Base-by-base conservation (phyloP, 352 stramenopile genomes). In the Phytopythium boreale region DNA sequence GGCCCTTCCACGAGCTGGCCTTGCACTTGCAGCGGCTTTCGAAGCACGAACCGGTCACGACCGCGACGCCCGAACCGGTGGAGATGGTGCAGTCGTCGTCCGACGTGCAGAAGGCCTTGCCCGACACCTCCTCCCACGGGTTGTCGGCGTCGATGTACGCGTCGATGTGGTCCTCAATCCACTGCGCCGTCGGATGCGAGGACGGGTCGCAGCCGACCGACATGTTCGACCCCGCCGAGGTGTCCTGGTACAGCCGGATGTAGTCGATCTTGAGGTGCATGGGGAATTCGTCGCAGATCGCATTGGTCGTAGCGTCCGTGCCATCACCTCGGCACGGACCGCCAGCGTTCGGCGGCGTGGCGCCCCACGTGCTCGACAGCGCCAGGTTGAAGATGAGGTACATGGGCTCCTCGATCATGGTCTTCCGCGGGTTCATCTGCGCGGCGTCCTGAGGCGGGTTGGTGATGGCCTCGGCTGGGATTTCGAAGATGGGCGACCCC, bases 371-470 rank as follows among this genome's bases (percentile, higher is more conserved):
- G 12, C 76, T 91, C 4, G 86, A 93, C 41, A 97, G 77, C 14
- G 89, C 91, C 17, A 86, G 90, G 71, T 97, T 97, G 52, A 97
- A 79, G 62, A 97, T 95, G n/a, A 97, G 56, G 68, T 96, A 96
- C 19, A 76, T 86, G 12, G 91, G 91, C 71, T 97, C 91, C 62
- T 89, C 82, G 14, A 92, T 84, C 67, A 97, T 95, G 68, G 71
- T 93, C 76, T 61, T 88, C 72, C 53, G 81, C 75, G 73, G 82
- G 52, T 76, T 79, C 63, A 56, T 80, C 53, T 85, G 76, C 8
- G 12, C 29, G 17, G 39, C 69, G 4, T 69, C 41, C 47, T 75
- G 68, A 20, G 68, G 64, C 10, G 59, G 59, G 24, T 56, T 24
- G 10, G 55, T 60, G 19, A 93, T 62, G 36, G 68, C 70, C 27